Evolutionary conservation across 73 alveolate genomes (phyloP).

Genomic region (Paraurostyla sp.): DNA sequence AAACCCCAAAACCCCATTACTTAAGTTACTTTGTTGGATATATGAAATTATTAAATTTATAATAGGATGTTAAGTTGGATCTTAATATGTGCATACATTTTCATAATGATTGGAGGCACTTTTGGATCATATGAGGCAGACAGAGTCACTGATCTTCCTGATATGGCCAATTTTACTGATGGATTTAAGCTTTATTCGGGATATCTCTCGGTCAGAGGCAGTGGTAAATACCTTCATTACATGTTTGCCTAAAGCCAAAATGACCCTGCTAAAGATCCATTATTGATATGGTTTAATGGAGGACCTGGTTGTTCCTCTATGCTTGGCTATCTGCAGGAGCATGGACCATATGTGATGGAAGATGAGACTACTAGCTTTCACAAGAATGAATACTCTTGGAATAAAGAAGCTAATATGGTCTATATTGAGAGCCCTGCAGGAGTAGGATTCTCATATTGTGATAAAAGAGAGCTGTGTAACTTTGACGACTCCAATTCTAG

Average conservation of each 20-base stretch:
- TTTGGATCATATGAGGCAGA: too few species aligned
- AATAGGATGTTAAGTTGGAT: too few species aligned
- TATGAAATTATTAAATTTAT: too few species aligned
- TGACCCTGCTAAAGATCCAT: slow-evolving; percentile 78
- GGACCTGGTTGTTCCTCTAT: slow-evolving; percentile 91
- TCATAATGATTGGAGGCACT: too few species aligned
- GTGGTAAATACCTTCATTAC: slow-evolving; percentile 58
- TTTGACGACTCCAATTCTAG: slow-evolving; percentile 74
- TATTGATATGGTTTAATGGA: slow-evolving; percentile 87
- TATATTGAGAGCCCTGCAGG: slow-evolving; percentile 97
- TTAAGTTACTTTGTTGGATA: too few species aligned
- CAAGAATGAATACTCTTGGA: slow-evolving; percentile 95
- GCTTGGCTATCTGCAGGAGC: slow-evolving; percentile 82
- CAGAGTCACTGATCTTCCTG: slow-evolving; percentile 30
- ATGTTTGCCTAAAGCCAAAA: slow-evolving; percentile 53
- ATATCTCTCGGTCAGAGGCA: slow-evolving; percentile 19
- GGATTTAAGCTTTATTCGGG: slow-evolving; percentile 29
- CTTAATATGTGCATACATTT: too few species aligned
- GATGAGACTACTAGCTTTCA: slow-evolving; percentile 75
- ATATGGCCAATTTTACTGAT: slow-evolving; percentile 42
- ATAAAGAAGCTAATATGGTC: slow-evolving; percentile 84
- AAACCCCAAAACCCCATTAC: too few species aligned
- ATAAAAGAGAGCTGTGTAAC: slow-evolving; percentile 9
- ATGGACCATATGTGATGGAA: slow-evolving; percentile 81
- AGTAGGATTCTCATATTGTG: slow-evolving; percentile 91